Evolutionary conservation across 164 flowering plant genomes (phyloP), one percentile per base, ranked within the genome.

Genomic region (Vitis rotundifolia): DNA sequence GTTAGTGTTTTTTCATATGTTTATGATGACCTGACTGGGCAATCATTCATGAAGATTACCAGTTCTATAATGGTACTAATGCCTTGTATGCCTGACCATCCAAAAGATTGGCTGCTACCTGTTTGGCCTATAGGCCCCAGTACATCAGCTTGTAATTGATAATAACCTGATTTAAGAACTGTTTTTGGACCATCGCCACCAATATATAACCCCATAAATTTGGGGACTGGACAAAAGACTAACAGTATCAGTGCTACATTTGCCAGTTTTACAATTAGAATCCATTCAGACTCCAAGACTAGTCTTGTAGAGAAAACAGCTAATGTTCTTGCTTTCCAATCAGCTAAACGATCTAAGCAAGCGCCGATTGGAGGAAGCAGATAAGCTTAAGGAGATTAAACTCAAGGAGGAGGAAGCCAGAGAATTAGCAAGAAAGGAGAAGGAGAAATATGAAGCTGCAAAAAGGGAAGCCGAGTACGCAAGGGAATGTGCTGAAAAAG

Each of bases 401-500:
- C 15, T 54, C 11, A 84, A 77, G 74, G 97, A 85, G 76, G 82
- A 83, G 70, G 67, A 72, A 63, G 92, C 91, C 9, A 75, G 75
- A 68, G 86, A 89, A 72, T 66, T 81, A 61, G 92, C 90, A 49
- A 84, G 49, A 57, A 77, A 77, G 62, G 93, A 87, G 70, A 87
- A 70, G 77, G 87, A 82, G 72, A 84, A 79, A 67, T 73, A 68
- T 71, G 90, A 86, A 78, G 82, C 87, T 72, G 85, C 86, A 12
- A 78, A 74, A 65, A 80, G 72, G 72, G 90, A 91, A 79, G 91
- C 85, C 60, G 85, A 78, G 49, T 58, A 68, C 67, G 76, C 81
- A 44, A 85, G 68, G 71, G 85, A 83, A 65, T 75, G 84, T 76
- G 86, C 83, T 56, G 87, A 86, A 68, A 84, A 71, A 77, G 98